Evolutionary conservation across 2,329 filamentous ascomycete genomes (phyloP), one percentile per base, ranked within the genome.

Genomic region (Epichloe coenophiala): DNA sequence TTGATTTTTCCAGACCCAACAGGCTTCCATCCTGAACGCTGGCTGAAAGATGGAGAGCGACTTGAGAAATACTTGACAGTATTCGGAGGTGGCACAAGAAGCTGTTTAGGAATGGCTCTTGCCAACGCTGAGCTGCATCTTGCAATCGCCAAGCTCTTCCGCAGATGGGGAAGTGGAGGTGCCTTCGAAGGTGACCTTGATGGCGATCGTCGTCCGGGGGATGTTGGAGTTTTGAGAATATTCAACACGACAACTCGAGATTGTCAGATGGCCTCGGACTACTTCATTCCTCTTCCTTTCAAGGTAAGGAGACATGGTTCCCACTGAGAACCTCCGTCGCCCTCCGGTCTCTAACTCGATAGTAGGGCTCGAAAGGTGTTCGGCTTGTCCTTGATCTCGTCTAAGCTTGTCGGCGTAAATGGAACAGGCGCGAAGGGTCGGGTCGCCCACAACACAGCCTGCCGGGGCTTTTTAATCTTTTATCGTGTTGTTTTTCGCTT

Each of bases 41-140:
- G 65, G 65, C 54, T 68, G 35, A 57, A 58, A n/a, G 62, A 60
- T 33, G 54, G 47, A 19, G 61, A 63, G 45, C 53, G 57, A 41
- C 61, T 67, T 11, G 64, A 67, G 36, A 61, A 60, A 48, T 62
- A 66, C 48, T 55, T 68, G 42, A 58, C 59, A 27, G 59, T 66
- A 40, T 68, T 67, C 49, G 64, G 63, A 42, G 62, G 61, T 13
- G 68, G 68, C 41, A 60, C 60, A 6, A 63, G 68, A 9, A 55
- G 58, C 33, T 69, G 67, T 48, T 52, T 70, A 23, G 68, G 68
- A 31, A 62, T 66, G 58, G 62, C 65, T 35, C 61, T 71, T 5
- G 68, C 67, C 2, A 60, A 64, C 33, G 65, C 66, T 0, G 68
- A 71, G 55, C 54, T 71, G n/a, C 61, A 66, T 39, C 58, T 68